phyloP scores from a whole-genome alignment of 495 filamentous ascomycete species.

The Penicillium steckii region DNA sequence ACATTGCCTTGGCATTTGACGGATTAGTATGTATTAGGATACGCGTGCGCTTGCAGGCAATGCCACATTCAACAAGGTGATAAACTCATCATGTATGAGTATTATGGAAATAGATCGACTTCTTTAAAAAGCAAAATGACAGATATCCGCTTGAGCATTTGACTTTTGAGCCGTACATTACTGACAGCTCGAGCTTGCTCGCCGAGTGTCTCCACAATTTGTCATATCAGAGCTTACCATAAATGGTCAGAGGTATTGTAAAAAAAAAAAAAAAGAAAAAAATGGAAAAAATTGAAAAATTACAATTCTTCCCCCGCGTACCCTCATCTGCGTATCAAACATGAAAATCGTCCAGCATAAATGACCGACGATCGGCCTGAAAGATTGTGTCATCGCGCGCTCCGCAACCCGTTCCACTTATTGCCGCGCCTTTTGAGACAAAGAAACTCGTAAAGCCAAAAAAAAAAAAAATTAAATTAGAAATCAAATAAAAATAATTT shows the following conservation, averaged over 20 bases:
- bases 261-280: too few relatives aligned
- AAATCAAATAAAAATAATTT: constrained; percentile 8
- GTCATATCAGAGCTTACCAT: constrained; percentile 8
- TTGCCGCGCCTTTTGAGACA: constrained; percentile 18
- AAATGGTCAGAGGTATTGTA: constrained; percentile 9
- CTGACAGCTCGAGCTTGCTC: constrained; percentile 1
- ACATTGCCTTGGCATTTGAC: constrained; percentile 1
- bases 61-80: neutral
- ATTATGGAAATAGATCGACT: too few relatives aligned
- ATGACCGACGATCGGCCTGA: constrained; percentile 14
- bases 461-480: neutral
- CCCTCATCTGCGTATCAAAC: neutral
- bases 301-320: constrained; percentile 2
- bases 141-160: neutral
- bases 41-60: neutral
- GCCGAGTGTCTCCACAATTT: constrained; percentile 15
- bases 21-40: neutral
- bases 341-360: constrained; percentile 6
- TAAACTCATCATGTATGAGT: too few relatives aligned
- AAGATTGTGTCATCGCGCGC: constrained; percentile 21
- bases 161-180: neutral
- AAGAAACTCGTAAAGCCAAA: constrained; percentile 11
- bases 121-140: too few relatives aligned
- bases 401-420: constrained; percentile 2
- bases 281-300: neutral